Evolutionary conservation across 163 green algal species (phyloP).

Genomic region (Scenedesmus sp.): DNA sequence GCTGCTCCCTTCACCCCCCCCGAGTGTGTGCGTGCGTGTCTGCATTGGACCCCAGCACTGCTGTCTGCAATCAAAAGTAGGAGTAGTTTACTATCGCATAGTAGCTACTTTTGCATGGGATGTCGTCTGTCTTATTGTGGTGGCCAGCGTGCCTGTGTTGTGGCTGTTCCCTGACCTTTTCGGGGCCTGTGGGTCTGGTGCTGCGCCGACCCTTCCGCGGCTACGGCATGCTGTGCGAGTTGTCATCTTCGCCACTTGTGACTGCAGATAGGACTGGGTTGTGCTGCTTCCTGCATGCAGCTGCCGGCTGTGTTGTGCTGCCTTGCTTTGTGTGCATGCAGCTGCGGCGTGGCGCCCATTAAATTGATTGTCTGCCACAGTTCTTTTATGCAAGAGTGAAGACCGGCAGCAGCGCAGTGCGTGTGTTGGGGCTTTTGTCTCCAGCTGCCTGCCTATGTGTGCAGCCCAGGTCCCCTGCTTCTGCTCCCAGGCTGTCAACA

Average conservation of each 20-base stretch:
- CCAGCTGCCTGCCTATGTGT: not conserved
- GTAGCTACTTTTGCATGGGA: not conserved
- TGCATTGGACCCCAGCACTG: not conserved
- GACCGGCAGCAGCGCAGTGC: not conserved
- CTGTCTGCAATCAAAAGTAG: not conserved
- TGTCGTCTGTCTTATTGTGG: not conserved
- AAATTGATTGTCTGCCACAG: not conserved
- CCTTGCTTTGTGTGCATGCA: not conserved
- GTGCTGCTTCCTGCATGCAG: not conserved
- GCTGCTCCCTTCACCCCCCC: not conserved
- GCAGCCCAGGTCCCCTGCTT: not conserved
- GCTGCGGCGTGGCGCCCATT: not conserved
- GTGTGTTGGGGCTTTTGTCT: not conserved
- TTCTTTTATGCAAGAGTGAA: not conserved
- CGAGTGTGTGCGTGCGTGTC: not conserved
- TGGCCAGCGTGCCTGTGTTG: not conserved
- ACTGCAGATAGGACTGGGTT: not conserved
- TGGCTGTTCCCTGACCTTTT: constrained; percentile 10
- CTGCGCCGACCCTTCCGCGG: not conserved
- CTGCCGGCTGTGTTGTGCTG: not conserved
- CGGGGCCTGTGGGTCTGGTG: not conserved
- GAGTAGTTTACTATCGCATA: not conserved
- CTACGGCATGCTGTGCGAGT: not conserved
- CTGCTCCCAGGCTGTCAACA: not conserved
- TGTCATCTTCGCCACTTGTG: not conserved